Evolutionary conservation across 1,284 basidiomycete species (phyloP).

Genomic region (Tilletia horrida): DNA sequence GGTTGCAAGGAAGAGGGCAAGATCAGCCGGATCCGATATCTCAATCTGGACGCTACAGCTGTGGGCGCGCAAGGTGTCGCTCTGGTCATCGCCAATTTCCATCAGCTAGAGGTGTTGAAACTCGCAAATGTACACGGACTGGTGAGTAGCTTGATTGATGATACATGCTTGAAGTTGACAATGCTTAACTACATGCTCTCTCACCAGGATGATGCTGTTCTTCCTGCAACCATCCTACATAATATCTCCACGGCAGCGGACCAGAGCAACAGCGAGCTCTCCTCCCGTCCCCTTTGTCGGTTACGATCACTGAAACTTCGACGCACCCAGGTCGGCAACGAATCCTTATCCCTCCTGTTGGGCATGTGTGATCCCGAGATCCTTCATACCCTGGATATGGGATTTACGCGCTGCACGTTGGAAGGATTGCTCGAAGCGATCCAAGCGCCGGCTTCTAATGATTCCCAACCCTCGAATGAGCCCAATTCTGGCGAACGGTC

Average conservation of each 20-base stretch:
- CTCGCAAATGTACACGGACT: constrained; percentile 7
- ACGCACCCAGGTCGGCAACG: constrained; percentile 3
- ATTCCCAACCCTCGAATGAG: background rate
- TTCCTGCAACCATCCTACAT: background rate
- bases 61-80: constrained; percentile 1
- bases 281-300: background rate
- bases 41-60: constrained; percentile 12
- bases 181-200: background rate
- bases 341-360: background rate
- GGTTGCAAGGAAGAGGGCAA: constrained; percentile 9
- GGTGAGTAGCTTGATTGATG: background rate
- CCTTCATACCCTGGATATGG: constrained; percentile 5
- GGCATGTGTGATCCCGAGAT: constrained; percentile 8
- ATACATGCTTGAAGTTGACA: background rate
- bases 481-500: background rate
- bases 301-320: constrained; percentile 6
- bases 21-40: background rate
- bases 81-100: background rate
- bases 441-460: background rate
- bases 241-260: background rate
- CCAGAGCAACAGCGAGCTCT: background rate
- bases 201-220: background rate
- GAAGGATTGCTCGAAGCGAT: constrained; percentile 15
- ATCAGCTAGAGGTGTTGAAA: constrained; percentile 1
- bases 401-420: background rate